These are phyloP conservation scores for Trypanosomatidae sp. DNA, from an alignment of 208 protist species.

Conservation along the genomic window DNA sequence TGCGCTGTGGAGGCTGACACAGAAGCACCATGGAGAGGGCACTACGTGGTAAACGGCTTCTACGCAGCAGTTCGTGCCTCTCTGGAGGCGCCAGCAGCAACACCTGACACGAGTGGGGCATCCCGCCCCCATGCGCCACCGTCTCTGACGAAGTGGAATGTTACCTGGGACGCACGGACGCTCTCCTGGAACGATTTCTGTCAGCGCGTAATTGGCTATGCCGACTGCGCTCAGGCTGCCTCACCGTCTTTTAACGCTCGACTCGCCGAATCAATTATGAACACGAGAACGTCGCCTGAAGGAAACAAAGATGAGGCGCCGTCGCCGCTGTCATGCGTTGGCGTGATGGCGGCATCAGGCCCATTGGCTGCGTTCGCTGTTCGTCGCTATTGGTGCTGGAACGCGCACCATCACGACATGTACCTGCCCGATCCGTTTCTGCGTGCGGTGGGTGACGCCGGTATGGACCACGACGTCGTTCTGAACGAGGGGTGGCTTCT, in stretches of 20 bases:
- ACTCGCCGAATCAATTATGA: conserved; percentile 13
- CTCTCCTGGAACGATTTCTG: conserved; percentile 57
- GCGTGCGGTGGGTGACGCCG: conserved; percentile 16
- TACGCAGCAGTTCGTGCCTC: conserved; percentile 21
- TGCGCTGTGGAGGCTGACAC: not conserved
- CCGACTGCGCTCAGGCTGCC: conserved; percentile 36
- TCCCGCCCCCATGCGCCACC: not conserved
- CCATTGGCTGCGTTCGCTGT: conserved; percentile 26
- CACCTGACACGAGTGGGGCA: not conserved
- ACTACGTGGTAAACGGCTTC: conserved; percentile 28
- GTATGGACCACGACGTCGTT: conserved; percentile 5
- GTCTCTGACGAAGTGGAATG: conserved; percentile 17
- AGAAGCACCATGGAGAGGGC: conserved; percentile 13
- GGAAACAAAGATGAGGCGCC: not conserved
- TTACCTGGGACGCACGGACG: conserved; percentile 44
- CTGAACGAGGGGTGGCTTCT: conserved; percentile 9
- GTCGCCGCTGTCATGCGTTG: conserved; percentile 17
- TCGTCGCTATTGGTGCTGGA: conserved; percentile 27
- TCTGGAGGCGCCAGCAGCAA: not conserved
- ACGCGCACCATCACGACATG: conserved; percentile 21
- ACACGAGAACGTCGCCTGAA: not conserved
- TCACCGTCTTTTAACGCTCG: conserved; percentile 40
- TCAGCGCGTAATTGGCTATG: conserved; percentile 52
- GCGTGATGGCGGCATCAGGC: conserved; percentile 23
- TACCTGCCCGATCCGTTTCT: conserved; percentile 27